Evolutionary conservation across 306 rosid genomes (phyloP).

Genomic region (Sphenostylis stenocarpa): DNA sequence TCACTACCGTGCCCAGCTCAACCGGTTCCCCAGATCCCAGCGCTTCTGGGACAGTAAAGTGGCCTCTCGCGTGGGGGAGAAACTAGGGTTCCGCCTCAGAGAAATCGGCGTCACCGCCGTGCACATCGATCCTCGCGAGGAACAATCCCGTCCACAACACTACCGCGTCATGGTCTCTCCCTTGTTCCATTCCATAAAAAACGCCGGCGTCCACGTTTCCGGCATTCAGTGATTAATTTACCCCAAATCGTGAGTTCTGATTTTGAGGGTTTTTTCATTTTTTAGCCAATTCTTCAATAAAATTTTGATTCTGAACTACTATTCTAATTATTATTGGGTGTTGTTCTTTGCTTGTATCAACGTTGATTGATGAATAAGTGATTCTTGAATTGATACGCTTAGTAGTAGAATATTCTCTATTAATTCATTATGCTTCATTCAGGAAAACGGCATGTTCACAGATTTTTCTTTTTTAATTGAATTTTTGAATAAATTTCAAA

Average conservation of each 20-base stretch:
- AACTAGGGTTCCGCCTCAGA: conserved; percentile 44
- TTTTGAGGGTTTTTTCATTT: background rate
- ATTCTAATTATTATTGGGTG: background rate
- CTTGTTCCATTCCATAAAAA: conserved; percentile 42
- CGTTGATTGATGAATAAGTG: too few species aligned
- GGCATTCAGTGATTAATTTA: background rate
- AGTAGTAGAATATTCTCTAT: too few species aligned
- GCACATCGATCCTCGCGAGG: conserved; percentile 36
- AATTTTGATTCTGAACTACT: background rate
- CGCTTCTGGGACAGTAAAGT: conserved; percentile 46
- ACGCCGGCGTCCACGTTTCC: conserved; percentile 38
- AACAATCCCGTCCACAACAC: conserved; percentile 35
- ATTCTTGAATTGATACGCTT: background rate
- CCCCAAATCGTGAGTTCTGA: background rate
- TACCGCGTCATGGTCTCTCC: conserved; percentile 41
- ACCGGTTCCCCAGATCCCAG: conserved; percentile 47
- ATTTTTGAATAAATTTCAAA: too few species aligned
- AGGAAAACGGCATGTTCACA: too few species aligned
- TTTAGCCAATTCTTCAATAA: background rate
- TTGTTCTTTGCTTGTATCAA: background rate
- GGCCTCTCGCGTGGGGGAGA: conserved; percentile 53
- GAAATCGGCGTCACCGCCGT: conserved; percentile 45
- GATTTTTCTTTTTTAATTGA: too few species aligned
- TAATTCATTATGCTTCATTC: too few species aligned
- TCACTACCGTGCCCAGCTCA: conserved; percentile 39